phyloP scores from a whole-genome alignment of 2,329 filamentous ascomycete genomes.

The Cladophialophora immunda region DNA sequence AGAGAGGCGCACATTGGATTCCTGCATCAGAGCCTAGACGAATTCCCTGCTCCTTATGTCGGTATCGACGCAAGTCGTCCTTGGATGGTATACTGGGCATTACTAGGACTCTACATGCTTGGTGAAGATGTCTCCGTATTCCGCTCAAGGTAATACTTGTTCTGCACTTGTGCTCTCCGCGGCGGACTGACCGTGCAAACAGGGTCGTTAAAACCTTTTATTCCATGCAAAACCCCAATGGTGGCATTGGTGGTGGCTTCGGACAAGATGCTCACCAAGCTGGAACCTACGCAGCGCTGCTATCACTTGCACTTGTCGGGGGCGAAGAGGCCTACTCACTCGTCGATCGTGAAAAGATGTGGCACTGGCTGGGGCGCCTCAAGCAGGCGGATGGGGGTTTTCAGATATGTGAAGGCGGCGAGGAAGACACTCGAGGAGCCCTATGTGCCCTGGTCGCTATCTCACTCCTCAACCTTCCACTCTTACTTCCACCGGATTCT shows the following conservation, averaged over 20 bases:
- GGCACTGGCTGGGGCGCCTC: conserved; percentile 85
- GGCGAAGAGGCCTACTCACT: conserved; percentile 76
- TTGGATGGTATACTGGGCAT: conserved; percentile 94
- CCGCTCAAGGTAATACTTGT: conserved; percentile 61
- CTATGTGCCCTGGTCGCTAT: conserved; percentile 91
- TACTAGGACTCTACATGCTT: conserved; percentile 77
- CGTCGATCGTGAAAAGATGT: conserved; percentile 84
- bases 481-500: conserved; percentile 77
- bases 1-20: conserved; percentile 64
- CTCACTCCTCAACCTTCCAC: conserved; percentile 81
- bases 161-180: not conserved
- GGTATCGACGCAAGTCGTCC: conserved; percentile 85
- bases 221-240: conserved; percentile 80
- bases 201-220: conserved; percentile 76
- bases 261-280: conserved; percentile 90
- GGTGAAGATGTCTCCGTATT: conserved; percentile 76
- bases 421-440: conserved; percentile 91
- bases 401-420: conserved; percentile 82
- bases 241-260: conserved; percentile 93
- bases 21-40: conserved; percentile 59
- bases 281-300: conserved; percentile 82
- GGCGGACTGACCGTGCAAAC: conserved; percentile 21
- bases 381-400: conserved; percentile 94
- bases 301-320: conserved; percentile 81
- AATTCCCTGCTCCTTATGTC: conserved; percentile 75